Evolutionary conservation across 2,329 filamentous ascomycete species (phyloP), one percentile per base, ranked within the genome.

Genomic region (Fusarium sp.): DNA sequence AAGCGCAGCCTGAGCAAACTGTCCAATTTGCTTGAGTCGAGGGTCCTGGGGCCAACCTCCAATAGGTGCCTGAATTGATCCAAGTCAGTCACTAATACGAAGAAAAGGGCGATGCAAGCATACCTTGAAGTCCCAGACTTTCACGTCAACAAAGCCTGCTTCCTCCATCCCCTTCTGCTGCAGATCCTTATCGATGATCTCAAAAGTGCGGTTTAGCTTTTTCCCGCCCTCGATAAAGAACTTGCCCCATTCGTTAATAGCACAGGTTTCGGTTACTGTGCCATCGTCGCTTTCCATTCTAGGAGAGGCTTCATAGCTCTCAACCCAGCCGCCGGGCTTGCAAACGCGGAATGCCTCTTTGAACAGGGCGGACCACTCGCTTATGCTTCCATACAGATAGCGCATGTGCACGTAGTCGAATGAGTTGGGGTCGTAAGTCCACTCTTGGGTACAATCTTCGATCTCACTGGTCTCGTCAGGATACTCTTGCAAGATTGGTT

Each of bases 331-430:
- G 11, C 90, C 90, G 0, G 90, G 89, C 69, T 86, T 86, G 19
- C 90, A 83, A 44, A 87, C 85, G 60, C 83, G 83, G 74, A 82
- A 88, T 7, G 86, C 81, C 60, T 88, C 86, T 38, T 80, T 80
- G 65, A 91, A 85, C 10, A 91, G 79, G 15, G 85, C 82, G 32
- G 84, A 83, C 81, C 89, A 91, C 70, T 90, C 89, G 7, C 82
- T 80, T 60, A 92, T 86, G 63, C 86, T 86, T 47, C 90, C 90
- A 1, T 86, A 82, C 64, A 92, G 81, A 69, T 88, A 84, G 37
- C 88, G 86, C 15, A 88, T 87, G 75, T 92, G 90, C 42, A 92
- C 87, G 68, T 87, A 89, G 79, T 92, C 89, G 73, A 90, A 89
- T 12, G 83, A 80, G 52, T 71, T 56, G 1, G 60, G 57, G 4